Conservation (phyloP, 352 stramenopile species). For the Pythium coloratum region DNA sequence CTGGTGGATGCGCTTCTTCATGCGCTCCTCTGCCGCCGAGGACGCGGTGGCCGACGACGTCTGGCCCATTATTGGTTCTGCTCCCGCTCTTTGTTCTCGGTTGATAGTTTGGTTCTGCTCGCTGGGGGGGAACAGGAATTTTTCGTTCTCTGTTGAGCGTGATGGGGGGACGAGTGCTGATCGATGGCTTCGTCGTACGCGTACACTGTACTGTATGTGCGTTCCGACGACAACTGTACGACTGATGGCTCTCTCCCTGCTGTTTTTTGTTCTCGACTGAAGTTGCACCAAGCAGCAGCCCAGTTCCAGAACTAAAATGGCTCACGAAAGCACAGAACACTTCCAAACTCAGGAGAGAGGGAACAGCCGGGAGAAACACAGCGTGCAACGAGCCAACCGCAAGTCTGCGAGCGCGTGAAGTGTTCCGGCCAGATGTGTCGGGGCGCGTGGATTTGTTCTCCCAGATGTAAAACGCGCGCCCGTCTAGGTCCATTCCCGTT, state of each 20-base stretch:
- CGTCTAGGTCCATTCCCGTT: not conserved
- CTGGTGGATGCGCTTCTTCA: conserved; percentile 69
- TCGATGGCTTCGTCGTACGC: not conserved
- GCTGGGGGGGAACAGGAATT: not conserved
- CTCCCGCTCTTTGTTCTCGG: not conserved
- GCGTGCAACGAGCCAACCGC: not conserved
- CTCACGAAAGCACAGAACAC: not conserved
- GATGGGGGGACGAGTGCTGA: not conserved
- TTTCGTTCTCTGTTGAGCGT: not conserved
- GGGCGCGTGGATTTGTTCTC: conserved; percentile 3
- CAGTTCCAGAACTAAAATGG: not conserved
- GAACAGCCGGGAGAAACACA: conserved; percentile 2
- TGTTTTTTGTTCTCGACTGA: conserved; percentile 6
- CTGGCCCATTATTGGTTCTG: conserved; percentile 54
- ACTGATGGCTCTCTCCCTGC: not conserved
- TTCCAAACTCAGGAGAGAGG: conserved; percentile 4
- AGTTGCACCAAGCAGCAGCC: not conserved
- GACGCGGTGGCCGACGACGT: conserved; percentile 38
- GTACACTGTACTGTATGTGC: not conserved
- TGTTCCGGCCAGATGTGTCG: not conserved
- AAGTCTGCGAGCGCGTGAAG: not conserved
- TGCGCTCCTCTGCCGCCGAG: conserved; percentile 61
- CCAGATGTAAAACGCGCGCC: not conserved
- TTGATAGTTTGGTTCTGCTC: conserved; percentile 8
- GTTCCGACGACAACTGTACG: not conserved